phyloP scores from a whole-genome alignment of 208 protist species.

The Vickermania spadyakhi region DNA sequence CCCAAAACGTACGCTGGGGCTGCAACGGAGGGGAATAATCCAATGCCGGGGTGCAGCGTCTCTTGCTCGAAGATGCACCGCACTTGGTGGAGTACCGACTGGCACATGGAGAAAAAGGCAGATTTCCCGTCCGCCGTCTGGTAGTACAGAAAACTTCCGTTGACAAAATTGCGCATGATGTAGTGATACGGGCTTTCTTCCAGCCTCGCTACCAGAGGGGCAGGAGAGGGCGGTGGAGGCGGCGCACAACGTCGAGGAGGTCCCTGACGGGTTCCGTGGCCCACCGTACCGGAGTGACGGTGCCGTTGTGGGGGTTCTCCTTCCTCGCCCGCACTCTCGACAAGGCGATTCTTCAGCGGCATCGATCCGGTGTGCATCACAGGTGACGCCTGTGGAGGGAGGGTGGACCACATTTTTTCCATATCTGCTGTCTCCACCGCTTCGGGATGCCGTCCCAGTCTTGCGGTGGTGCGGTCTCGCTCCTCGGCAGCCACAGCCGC shows the following conservation, averaged over 20 bases:
- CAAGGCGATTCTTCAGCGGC: too few species aligned
- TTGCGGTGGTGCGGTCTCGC: neutral
- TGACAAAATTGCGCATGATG: constrained; percentile 42
- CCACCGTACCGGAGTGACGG: neutral
- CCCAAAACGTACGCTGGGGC: constrained; percentile 62
- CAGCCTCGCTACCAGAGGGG: constrained; percentile 17
- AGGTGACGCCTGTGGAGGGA: too few species aligned
- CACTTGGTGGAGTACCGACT: constrained; percentile 34
- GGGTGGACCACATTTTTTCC: neutral
- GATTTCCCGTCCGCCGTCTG: constrained; percentile 26
- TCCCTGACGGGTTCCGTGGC: neutral
- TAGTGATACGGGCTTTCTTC: constrained; percentile 58
- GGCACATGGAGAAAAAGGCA: constrained; percentile 36
- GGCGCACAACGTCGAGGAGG: neutral
- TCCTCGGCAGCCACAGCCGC: constrained; percentile 3
- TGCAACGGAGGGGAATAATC: constrained; percentile 39
- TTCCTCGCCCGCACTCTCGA: too few species aligned
- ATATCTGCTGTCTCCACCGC: too few species aligned
- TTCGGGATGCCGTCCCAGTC: too few species aligned
- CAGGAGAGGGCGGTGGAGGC: constrained; percentile 9
- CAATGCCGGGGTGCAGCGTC: constrained; percentile 28
- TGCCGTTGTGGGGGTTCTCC: too few species aligned
- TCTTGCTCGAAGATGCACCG: constrained; percentile 50
- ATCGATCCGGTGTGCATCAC: too few species aligned
- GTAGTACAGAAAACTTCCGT: constrained; percentile 45